phyloP scores from a whole-genome alignment of 208 protist species.

The Acanthamoeba culbertsoni region DNA sequence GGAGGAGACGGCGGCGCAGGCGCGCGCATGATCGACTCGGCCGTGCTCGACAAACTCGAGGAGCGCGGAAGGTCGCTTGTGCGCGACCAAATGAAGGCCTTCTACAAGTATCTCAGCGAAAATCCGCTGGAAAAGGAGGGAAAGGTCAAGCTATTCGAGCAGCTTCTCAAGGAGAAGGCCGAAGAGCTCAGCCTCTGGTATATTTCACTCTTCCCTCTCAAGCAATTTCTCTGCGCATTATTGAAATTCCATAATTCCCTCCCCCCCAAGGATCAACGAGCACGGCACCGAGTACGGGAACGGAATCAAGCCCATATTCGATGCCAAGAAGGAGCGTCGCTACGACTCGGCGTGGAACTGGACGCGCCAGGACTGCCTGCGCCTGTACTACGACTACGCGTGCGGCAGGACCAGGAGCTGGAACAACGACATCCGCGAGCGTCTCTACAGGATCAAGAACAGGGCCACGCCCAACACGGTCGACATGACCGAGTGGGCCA shows the following conservation, averaged over 20 bases:
- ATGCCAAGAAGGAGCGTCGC: conserved; percentile 65
- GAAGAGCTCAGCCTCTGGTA: conserved; percentile 46
- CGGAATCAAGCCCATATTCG: conserved; percentile 75
- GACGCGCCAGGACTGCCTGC: conserved; percentile 72
- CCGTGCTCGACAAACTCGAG: conserved; percentile 3
- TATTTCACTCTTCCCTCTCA: no score
- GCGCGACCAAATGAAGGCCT: conserved; percentile 68
- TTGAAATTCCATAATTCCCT: background rate
- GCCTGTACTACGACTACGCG: conserved; percentile 67
- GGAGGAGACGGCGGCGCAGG: background rate
- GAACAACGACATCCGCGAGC: conserved; percentile 63
- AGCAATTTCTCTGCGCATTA: no score
- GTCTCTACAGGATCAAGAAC: conserved; percentile 63
- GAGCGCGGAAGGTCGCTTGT: conserved; percentile 55
- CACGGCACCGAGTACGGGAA: conserved; percentile 77
- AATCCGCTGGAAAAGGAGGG: conserved; percentile 51
- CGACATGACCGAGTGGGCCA: conserved; percentile 57
- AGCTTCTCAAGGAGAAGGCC: conserved; percentile 37
- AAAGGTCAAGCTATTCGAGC: conserved; percentile 57
- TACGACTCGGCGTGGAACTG: conserved; percentile 85
- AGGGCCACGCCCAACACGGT: conserved; percentile 43
- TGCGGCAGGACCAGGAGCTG: conserved; percentile 50
- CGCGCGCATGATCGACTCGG: background rate
- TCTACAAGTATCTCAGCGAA: conserved; percentile 67
- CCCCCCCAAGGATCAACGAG: conserved; percentile 48